Evolutionary conservation across 495 filamentous ascomycete species (phyloP).

Genomic region (Arthonia radiata): DNA sequence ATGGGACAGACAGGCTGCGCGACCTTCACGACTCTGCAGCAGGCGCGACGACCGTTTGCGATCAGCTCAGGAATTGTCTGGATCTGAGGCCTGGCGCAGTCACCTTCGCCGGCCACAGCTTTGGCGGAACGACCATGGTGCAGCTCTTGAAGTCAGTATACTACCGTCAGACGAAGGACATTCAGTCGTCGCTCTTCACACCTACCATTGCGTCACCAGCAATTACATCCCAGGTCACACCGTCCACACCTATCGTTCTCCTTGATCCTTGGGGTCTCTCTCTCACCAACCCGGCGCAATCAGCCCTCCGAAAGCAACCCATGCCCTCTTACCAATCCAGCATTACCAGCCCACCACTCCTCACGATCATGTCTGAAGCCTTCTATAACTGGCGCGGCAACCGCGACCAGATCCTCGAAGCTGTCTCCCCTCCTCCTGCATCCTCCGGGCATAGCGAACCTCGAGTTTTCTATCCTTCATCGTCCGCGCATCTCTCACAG

Average conservation of each 20-base stretch:
- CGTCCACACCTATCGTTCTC: conserved; percentile 29
- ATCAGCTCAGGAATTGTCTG: too few relatives aligned
- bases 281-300: conserved; percentile 26
- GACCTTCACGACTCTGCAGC: too few relatives aligned
- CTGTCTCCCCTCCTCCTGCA: conserved; percentile 17
- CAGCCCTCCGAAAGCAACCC: conserved; percentile 33
- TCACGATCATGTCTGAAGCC: conserved; percentile 39
- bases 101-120: conserved; percentile 48
- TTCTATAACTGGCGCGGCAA: conserved; percentile 51
- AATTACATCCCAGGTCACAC: conserved; percentile 30
- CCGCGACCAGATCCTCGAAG: conserved; percentile 29
- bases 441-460: conserved; percentile 12
- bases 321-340: conserved; percentile 41
- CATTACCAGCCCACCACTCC: too few relatives aligned
- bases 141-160: conserved; percentile 52
- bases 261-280: conserved; percentile 58
- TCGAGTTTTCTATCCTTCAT: conserved; percentile 34
- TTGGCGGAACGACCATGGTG: conserved; percentile 43
- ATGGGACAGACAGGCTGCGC: too few relatives aligned
- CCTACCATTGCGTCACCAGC: conserved; percentile 24
- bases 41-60: too few relatives aligned
- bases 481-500: conserved; percentile 45
- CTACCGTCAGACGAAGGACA: conserved; percentile 17
- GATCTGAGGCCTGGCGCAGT: conserved; percentile 48
- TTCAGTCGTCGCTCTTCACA: conserved; percentile 19